A percentile compares a stretch with the other conserved stretches of the same genome.
These are phyloP conservation scores for Filobasidium wieringae DNA, from an alignment of 768 basidiomycete genomes.

Conservation along the genomic window DNA sequence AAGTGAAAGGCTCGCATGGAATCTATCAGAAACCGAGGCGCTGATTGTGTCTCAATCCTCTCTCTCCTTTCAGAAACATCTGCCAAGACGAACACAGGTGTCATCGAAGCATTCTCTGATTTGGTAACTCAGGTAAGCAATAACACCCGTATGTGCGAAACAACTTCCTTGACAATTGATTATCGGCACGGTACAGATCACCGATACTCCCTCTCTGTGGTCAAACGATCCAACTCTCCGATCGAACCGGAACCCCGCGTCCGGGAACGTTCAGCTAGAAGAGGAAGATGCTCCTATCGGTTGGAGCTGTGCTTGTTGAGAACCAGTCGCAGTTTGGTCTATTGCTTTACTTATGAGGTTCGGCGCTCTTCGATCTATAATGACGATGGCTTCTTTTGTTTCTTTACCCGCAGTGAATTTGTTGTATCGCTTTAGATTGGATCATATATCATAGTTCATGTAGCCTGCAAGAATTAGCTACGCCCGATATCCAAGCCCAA, in stretches of 20 bases:
- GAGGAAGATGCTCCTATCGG: neutral
- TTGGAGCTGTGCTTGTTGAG: neutral
- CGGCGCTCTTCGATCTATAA: too few relatives aligned
- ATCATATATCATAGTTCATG: too few relatives aligned
- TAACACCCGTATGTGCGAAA: neutral
- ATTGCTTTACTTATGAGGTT: too few relatives aligned
- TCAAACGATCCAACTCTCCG: slow-evolving; percentile 6
- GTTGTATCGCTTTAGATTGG: too few relatives aligned
- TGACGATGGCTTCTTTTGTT: too few relatives aligned
- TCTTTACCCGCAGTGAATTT: too few relatives aligned
- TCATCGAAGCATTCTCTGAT: slow-evolving; percentile 61
- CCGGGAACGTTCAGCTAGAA: neutral
- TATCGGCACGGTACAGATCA: slow-evolving; percentile 27
- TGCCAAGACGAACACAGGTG: slow-evolving; percentile 79
- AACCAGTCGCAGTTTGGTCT: too few relatives aligned
- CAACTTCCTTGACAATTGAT: neutral
- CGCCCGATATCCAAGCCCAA: too few relatives aligned
- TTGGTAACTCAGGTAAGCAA: slow-evolving; percentile 60
- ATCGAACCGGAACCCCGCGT: neutral
- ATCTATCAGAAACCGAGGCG: neutral
- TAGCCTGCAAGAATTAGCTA: too few relatives aligned
- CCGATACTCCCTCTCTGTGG: slow-evolving; percentile 77
- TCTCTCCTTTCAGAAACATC: slow-evolving; percentile 54
- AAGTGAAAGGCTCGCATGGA: neutral
- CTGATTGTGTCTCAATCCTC: neutral